Base-by-base conservation (phyloP, 164 flowering plant species). In the Umbellularia californica region DNA sequence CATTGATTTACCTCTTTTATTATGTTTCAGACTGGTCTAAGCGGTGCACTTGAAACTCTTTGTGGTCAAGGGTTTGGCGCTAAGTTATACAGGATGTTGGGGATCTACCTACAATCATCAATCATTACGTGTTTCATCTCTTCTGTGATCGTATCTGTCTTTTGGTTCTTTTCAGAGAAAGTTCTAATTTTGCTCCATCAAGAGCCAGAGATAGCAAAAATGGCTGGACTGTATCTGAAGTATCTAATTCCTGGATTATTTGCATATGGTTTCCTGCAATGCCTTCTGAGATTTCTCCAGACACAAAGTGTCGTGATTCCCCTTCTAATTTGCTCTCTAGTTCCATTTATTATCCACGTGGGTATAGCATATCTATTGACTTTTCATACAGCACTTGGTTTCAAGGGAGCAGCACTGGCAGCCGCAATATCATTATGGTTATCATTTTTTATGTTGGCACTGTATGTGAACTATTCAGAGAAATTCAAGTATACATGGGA, bases 61-160 rank as follows among this genome's bases (percentile, higher is more conserved):
- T 92, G 98, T 65, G 97, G 97, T 14, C 97, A 92, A 91, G 97
- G 85, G 70, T 92, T 78, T 74, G 97, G 97, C 1, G 97, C 97
- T 47, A 81, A 82, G 76, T 0, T 77, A 22, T 92, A 90, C 77
- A 77, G 86, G 69, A 82, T 83, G 88, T 23, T 94, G 72, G 98
- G 98, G 22, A 83, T 94, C 65, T 83, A 94, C 74, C 86, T 94
- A 0, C 97, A 94, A 75, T 81, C 98, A 20, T 89, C 97, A 1
- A 83, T 89, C 75, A 84, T 94, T 27, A 87, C 87, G 7, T 83
- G 97, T 2, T 58, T 87, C 65, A 47, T 87, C 72, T 86, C 87
- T 79, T 83, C 89, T 1, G 23, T 86, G 64, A 6, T 85, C 30
- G 72, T 91, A 70, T 86, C 95, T 23, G 17, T 91, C 15, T 2